A percentile compares a stretch with the other conserved stretches of the same genome.
Conservation (phyloP, 108 stramenopile genomes). For the Cyclotella atomus region DNA sequence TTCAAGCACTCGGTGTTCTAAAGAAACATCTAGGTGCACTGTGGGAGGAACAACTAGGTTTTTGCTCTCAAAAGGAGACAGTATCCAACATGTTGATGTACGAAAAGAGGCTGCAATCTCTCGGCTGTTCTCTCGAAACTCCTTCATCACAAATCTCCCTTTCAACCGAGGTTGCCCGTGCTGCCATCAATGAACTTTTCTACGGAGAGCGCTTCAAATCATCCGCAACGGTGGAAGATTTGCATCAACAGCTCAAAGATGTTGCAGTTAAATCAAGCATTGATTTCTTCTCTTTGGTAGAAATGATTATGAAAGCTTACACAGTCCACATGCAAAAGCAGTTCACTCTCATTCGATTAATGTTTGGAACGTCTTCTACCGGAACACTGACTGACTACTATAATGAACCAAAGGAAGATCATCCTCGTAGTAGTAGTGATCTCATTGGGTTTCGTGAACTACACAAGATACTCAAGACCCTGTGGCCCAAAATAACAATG, state of each 20-base stretch:
- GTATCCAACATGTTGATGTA: slow-evolving; percentile 8
- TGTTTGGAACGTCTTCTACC: slow-evolving; percentile 52
- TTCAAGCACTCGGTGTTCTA: slow-evolving; percentile 29
- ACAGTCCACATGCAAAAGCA: slow-evolving; percentile 21
- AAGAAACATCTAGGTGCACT: slow-evolving; percentile 19
- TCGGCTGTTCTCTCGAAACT: neutral
- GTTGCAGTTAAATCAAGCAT: neutral
- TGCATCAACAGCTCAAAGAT: neutral
- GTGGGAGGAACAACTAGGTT: slow-evolving; percentile 18
- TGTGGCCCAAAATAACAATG: slow-evolving; percentile 26
- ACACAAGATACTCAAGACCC: slow-evolving; percentile 27
- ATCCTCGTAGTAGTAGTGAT: neutral
- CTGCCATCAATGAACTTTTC: slow-evolving; percentile 17
- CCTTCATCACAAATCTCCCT: neutral
- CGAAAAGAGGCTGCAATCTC: neutral
- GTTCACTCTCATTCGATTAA: slow-evolving; percentile 43
- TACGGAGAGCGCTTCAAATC: slow-evolving; percentile 20
- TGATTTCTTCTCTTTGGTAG: slow-evolving; percentile 23
- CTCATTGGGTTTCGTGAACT: slow-evolving; percentile 20
- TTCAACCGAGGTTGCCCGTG: neutral
- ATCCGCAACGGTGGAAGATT: neutral
- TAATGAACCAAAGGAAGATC: slow-evolving; percentile 4
- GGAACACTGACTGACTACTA: slow-evolving; percentile 35
- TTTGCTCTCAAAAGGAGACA: neutral
- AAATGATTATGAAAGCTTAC: slow-evolving; percentile 28